Evolutionary conservation across 73 alveolate genomes (phyloP), one percentile per base, ranked within the genome.

Genomic region (Stentor roeselii): DNA sequence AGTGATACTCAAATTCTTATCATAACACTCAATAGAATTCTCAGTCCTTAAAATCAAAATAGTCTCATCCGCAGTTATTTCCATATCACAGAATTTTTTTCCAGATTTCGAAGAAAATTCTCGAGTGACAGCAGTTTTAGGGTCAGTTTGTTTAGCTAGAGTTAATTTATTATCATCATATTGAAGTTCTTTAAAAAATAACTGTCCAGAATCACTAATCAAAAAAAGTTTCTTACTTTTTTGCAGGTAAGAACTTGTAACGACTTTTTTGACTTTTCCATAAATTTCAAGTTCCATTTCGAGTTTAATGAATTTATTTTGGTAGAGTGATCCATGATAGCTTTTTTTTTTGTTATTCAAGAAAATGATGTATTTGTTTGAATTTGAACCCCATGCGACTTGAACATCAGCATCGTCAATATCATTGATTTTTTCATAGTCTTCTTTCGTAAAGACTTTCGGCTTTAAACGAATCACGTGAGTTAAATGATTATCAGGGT

Each of bases 211-310:
- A 36, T 76, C 84, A 3, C 39, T 76, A 1, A 76, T 1, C 14
- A 76, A 21, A 2, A 37, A 2, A 36, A 76, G 1, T 76, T 40
- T 37, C 0, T 3, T 0, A 0, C 0, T n/a, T 39, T 76, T 76
- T 0, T 21, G 60, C 14, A 39, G 21, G 39, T 27, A 27, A 67
- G 82, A 76, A 41, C 60, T 35, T 37, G 84, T 27, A 1, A 76
- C 3, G 2, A 76, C 67, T 37, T 76, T 1, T 0, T 76, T 0
- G 82, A 76, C 76, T 21, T 76, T 0, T 21, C 6, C 67, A 76
- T 37, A 76, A 1, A 76, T 21, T 37, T 76, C 39, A 21, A 76
- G 85, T 76, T 37, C 75, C 14, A 2, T 76, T 37, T 67, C 84
- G 14, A 1, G 32, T 27, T 0, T 2, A 0, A 76, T 37, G 34